Conservation (phyloP, 23 red algal genomes). For the Chondrus crispus region DNA sequence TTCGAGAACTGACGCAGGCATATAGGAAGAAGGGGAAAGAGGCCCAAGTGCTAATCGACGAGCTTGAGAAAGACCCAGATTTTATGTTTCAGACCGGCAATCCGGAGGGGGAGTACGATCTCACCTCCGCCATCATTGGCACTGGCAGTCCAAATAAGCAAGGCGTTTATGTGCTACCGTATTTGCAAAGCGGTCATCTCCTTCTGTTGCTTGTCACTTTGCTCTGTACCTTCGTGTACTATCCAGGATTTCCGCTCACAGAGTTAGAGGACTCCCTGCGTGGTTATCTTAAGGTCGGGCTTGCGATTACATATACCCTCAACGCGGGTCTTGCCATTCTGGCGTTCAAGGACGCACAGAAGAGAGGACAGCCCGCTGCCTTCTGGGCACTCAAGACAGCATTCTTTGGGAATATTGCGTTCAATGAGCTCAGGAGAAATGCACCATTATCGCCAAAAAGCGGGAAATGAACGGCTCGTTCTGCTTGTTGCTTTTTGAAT, state of each 20-base stretch:
- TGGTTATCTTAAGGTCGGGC: slow-evolving; percentile 28
- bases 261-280: slow-evolving; percentile 34
- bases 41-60: slow-evolving; percentile 23
- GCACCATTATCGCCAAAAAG: too few relatives aligned
- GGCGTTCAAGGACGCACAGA: slow-evolving; percentile 43
- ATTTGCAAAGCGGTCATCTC: slow-evolving; percentile 77
- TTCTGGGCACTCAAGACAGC: slow-evolving; percentile 72
- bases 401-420: slow-evolving; percentile 69
- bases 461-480: too few relatives aligned
- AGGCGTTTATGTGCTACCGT: slow-evolving; percentile 72
- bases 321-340: slow-evolving; percentile 43
- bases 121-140: slow-evolving; percentile 66
- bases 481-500: too few relatives aligned
- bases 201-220: slow-evolving; percentile 35
- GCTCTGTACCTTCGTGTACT: slow-evolving; percentile 70
- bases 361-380: slow-evolving; percentile 39
- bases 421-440: slow-evolving; percentile 54
- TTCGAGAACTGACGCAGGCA: slow-evolving; percentile 8
- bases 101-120: slow-evolving; percentile 53
- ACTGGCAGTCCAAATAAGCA: slow-evolving; percentile 66
- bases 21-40: slow-evolving; percentile 15
- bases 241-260: slow-evolving; percentile 79
- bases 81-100: slow-evolving; percentile 50
- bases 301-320: slow-evolving; percentile 8
- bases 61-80: slow-evolving; percentile 63